Evolutionary conservation across 352 stramenopile species (phyloP), one percentile per base, ranked within the genome.

Genomic region (Globisporangium parvum): DNA sequence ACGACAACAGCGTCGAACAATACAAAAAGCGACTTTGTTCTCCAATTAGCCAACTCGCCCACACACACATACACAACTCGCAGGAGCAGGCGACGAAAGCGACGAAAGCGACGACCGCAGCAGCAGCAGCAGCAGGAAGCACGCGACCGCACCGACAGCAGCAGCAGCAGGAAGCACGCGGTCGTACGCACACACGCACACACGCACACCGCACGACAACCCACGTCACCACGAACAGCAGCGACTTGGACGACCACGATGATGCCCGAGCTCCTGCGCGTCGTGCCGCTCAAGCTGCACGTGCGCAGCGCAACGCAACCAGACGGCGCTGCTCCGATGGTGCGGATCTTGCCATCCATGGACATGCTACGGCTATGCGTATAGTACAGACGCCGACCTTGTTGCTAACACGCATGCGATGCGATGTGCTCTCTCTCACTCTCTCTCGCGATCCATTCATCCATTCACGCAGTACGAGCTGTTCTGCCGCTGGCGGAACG

Each of bases 241-340:
- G 31, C 39, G 35, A 21, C 20, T 10, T 26, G 33, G 11, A 39
- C 28, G 8, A 37, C 37, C n/a, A 20, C 47, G 28, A 65, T 65
- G 59, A 39, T 60, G 52, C 59, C 59, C 35, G 59, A 65, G 9
- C 44, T 68, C 35, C 46, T 68, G 39, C 57, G 57, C 45, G 50
- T 57, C 62, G 47, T 62, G 60, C 75, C 75, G 57, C 75, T 85
- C 49, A 83, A 83, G 57, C 53, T 85, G 28, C 73, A 82, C 46
- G 75, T 85, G 60, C 70, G 75, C 66, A 81, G 74, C 53, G 73
- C 69, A 46, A 85, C 75, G 14, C 75, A 85, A 47, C 75, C 66
- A 8, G 75, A 77, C 31, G 71, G 65, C 51, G 73, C 83, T 52
- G 60, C 69, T 24, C 70, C 75, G 8, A 62, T 85, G 60, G 75